These are phyloP conservation scores for Logfia minima DNA, from an alignment of 129 eudicot genomes.

Conservation along the genomic window DNA sequence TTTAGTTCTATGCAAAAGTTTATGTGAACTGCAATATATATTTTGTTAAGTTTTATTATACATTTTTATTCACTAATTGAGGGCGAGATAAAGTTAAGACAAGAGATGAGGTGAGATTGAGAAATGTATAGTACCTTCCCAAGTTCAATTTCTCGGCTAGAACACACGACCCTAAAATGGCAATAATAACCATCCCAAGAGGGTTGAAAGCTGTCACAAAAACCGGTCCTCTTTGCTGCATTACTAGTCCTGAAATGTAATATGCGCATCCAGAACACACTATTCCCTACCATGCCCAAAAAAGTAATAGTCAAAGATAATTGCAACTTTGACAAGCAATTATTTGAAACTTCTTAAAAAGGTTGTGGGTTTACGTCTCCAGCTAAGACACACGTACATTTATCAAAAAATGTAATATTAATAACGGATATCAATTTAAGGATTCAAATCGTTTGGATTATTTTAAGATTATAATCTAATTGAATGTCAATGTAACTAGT, in stretches of 20 bases:
- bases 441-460: too few relatives aligned
- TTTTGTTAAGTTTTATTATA: not conserved
- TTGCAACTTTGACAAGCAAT: not conserved
- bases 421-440: too few relatives aligned
- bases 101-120: not conserved
- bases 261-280: conserved; percentile 63
- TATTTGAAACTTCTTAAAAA: too few relatives aligned
- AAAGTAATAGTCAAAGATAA: not conserved
- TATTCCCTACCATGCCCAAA: conserved; percentile 52
- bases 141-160: conserved; percentile 62
- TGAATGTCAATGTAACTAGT: not conserved
- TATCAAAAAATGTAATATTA: too few relatives aligned
- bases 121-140: conserved; percentile 58
- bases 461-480: too few relatives aligned
- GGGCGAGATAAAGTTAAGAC: not conserved
- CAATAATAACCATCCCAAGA: conserved; percentile 68
- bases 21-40: not conserved
- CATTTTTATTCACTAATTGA: not conserved
- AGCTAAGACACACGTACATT: too few relatives aligned
- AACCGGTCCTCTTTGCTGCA: conserved; percentile 83
- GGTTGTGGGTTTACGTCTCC: too few relatives aligned
- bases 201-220: conserved; percentile 88
- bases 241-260: conserved; percentile 66
- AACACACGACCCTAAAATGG: conserved; percentile 57
- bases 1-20: not conserved